Evolutionary conservation across 305 asterid species (phyloP).

Genomic region (Fraxinus platypoda): DNA sequence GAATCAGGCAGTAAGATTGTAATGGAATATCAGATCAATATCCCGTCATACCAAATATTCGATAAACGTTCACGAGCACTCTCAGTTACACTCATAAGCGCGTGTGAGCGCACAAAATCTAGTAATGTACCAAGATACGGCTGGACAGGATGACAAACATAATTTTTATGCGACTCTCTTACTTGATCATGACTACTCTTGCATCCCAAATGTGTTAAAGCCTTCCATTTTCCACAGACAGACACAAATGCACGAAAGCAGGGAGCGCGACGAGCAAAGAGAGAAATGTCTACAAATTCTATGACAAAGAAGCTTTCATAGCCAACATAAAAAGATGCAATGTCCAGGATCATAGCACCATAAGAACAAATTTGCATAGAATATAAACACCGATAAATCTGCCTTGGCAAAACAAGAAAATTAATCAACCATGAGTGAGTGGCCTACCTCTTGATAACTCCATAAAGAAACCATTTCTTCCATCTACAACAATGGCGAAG

Average conservation of each 20-base stretch:
- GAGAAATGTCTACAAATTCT: background rate
- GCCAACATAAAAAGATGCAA: background rate
- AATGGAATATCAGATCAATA: background rate
- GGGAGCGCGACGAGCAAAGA: background rate
- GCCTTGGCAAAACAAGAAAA: background rate
- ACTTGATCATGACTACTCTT: background rate
- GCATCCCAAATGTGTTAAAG: background rate
- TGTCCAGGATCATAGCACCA: background rate
- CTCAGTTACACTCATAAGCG: background rate
- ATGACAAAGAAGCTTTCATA: background rate
- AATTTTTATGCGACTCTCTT: background rate
- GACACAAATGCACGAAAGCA: background rate
- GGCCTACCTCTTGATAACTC: constrained; percentile 62
- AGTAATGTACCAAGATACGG: background rate
- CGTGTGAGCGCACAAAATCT: background rate
- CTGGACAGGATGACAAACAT: background rate
- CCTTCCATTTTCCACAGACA: background rate
- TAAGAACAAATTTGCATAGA: background rate
- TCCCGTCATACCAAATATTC: background rate
- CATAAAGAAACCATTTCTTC: constrained; percentile 60
- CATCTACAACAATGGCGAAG: constrained; percentile 33
- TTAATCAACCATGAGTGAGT: background rate
- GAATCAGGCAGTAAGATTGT: background rate
- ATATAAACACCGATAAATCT: background rate
- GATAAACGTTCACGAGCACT: background rate